Evolutionary conservation across 1,284 basidiomycete genomes (phyloP).

Genomic region (Cryptococcus sp.): DNA sequence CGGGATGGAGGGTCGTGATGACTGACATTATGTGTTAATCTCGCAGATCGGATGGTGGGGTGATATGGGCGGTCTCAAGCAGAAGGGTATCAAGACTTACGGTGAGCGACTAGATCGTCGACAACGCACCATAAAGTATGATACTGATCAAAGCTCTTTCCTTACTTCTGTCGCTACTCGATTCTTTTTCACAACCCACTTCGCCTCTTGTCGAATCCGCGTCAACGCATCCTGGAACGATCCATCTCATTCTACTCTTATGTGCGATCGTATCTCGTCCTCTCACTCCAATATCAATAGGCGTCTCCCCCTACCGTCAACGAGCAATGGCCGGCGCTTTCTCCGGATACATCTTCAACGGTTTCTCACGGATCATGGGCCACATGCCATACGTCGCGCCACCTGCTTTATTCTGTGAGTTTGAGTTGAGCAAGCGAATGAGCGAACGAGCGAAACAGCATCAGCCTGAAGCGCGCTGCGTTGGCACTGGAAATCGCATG

Average conservation of each 20-base stretch:
- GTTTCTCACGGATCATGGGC: slow-evolving; percentile 71
- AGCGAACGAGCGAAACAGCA: neutral
- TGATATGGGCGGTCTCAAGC: slow-evolving; percentile 68
- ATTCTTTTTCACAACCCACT: neutral
- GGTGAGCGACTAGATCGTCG: slow-evolving; percentile 59
- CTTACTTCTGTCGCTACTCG: neutral
- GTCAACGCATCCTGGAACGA: neutral
- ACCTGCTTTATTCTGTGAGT: slow-evolving; percentile 76
- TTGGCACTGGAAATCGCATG: neutral
- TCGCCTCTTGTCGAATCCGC: neutral
- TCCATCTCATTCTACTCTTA: no score
- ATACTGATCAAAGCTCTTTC: neutral
- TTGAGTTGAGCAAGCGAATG: no score
- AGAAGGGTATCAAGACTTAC: slow-evolving; percentile 79
- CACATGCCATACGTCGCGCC: slow-evolving; percentile 79
- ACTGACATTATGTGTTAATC: slow-evolving; percentile 3
- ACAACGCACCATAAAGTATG: neutral
- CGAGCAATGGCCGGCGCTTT: slow-evolving; percentile 71
- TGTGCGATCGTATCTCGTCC: no score
- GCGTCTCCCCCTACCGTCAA: slow-evolving; percentile 76
- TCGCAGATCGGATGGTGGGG: slow-evolving; percentile 88
- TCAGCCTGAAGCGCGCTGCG: neutral
- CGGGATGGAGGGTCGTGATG: neutral
- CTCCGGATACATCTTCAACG: slow-evolving; percentile 80
- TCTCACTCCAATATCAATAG: slow-evolving; percentile 59